Evolutionary conservation across 2,329 filamentous ascomycete genomes (phyloP).

Genomic region (Diatrype stigma): DNA sequence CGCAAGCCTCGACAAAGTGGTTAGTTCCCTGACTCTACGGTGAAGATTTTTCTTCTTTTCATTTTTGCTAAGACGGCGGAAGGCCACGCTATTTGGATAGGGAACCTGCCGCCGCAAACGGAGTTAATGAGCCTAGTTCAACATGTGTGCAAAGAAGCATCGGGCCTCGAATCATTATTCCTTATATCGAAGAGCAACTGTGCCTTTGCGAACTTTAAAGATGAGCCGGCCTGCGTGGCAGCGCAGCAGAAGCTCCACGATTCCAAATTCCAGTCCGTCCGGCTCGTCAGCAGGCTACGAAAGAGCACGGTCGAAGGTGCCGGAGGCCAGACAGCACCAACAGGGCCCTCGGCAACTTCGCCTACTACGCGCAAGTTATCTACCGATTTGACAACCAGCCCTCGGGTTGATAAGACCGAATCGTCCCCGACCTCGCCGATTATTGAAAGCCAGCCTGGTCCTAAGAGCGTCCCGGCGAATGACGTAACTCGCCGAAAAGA

Average conservation of each 20-base stretch:
- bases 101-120: conserved; percentile 82
- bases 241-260: conserved; percentile 87
- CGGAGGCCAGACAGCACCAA: conserved; percentile 47
- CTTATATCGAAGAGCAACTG: conserved; percentile 97
- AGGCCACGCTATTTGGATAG: conserved; percentile 93
- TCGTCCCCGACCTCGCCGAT: conserved; percentile 5
- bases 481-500: conserved; percentile 47
- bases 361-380: conserved; percentile 15
- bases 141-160: conserved; percentile 78
- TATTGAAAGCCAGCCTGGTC: conserved; percentile 13
- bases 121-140: conserved; percentile 81
- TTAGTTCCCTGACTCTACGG: too few species aligned
- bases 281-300: conserved; percentile 79
- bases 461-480: conserved; percentile 8
- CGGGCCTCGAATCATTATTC: conserved; percentile 81
- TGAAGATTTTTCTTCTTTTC: too few species aligned
- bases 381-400: conserved; percentile 13
- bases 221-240: conserved; percentile 67
- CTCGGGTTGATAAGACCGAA: conserved; percentile 8
- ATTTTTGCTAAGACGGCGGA: conserved; percentile 13
- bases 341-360: conserved; percentile 46
- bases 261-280: conserved; percentile 79
- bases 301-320: conserved; percentile 41
- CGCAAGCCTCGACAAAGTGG: conserved; percentile 59
- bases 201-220: conserved; percentile 91